These are phyloP conservation scores for Monilinia laxa DNA, from an alignment of 2,329 filamentous ascomycete genomes.

Conservation along the genomic window DNA sequence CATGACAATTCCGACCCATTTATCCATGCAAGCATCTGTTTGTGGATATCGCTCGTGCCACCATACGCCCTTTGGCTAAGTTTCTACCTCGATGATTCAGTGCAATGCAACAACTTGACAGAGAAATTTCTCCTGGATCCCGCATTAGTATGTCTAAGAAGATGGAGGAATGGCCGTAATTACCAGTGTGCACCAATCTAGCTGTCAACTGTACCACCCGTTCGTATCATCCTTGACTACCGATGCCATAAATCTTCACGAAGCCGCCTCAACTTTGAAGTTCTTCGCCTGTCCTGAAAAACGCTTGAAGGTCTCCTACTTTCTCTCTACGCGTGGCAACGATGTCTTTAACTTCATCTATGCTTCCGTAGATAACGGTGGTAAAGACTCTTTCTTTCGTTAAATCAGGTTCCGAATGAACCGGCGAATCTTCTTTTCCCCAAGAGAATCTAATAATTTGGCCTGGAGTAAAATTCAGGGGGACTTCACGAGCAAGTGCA, in stretches of 20 bases:
- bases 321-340: background rate
- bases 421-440: conserved; percentile 19
- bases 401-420: conserved; percentile 25
- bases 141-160: background rate
- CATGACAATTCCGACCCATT: background rate
- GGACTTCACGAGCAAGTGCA: background rate
- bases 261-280: background rate
- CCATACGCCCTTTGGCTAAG: no score
- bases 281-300: background rate
- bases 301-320: background rate
- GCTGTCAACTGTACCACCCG: background rate
- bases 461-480: background rate
- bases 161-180: background rate
- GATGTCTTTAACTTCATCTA: background rate
- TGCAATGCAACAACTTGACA: no score
- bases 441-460: conserved; percentile 23
- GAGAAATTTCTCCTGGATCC: no score
- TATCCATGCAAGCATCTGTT: background rate
- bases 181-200: background rate
- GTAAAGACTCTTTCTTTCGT: conserved; percentile 18
- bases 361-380: background rate
- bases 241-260: background rate
- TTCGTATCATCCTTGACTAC: background rate
- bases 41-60: background rate
- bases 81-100: no score